A percentile compares a stretch with the other conserved stretches of the same genome.
Evolutionary conservation across 2,329 filamentous ascomycete species (phyloP).

Genomic region (Colletotrichum sp.): DNA sequence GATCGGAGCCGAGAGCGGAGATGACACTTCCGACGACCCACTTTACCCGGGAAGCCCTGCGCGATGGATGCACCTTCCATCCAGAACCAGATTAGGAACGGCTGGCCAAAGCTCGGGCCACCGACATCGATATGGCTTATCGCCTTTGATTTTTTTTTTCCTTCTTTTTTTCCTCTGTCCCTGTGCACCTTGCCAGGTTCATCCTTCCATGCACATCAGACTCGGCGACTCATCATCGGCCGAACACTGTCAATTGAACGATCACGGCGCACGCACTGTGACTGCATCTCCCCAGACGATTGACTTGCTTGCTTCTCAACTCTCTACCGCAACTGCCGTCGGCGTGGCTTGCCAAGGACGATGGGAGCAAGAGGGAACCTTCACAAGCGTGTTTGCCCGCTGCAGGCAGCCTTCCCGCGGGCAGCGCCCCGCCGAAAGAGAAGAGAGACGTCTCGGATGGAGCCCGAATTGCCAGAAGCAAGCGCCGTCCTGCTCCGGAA

Average conservation of each 20-base stretch:
- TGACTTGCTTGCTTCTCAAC: neutral
- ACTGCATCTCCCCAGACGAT: neutral
- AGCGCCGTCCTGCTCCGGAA: neutral
- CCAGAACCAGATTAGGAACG: neutral
- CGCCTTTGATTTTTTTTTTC: neutral
- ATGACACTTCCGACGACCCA: neutral
- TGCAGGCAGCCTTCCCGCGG: neutral
- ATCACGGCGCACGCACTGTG: neutral
- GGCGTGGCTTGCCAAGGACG: neutral
- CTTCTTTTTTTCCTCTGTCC: neutral
- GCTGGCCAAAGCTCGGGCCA: neutral
- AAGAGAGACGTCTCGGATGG: neutral
- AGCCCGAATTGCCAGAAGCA: neutral
- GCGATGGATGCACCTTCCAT: neutral
- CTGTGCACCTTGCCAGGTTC: neutral
- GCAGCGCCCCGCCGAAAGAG: neutral
- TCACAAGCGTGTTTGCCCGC: neutral
- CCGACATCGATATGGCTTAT: constrained; percentile 5
- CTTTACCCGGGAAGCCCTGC: neutral
- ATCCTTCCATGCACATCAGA: neutral
- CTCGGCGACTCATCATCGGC: neutral
- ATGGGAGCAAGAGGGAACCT: neutral
- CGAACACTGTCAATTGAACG: neutral
- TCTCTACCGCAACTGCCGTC: neutral
- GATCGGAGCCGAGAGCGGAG: constrained; percentile 17